Evolutionary conservation across 2,329 filamentous ascomycete genomes (phyloP), one percentile per base, ranked within the genome.

Genomic region (Nigrospora oryzae): DNA sequence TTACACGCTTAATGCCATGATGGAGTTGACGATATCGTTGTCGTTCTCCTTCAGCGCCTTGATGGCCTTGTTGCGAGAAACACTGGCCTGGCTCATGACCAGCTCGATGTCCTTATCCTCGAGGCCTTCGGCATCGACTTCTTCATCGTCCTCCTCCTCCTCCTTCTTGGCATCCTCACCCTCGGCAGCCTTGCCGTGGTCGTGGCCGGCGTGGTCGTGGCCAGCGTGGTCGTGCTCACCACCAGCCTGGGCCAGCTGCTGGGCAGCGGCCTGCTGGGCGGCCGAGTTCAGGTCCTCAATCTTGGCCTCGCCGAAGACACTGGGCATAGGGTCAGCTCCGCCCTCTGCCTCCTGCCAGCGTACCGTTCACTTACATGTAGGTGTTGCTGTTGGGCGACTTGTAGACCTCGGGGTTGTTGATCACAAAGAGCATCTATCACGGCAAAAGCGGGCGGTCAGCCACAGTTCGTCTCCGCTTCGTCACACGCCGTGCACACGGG

Each of bases 1-100:
- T 66, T 75, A 90, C 77, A 89, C 83, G 76, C 86, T 89, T 68
- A 98, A 75, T 58, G 91, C 90, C 93, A 98, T 98, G 75, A 98
- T 98, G 60, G 93, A 96, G 80, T 98, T 98, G 77, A 98, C 93
- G 74, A 98, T 98, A 67, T 98, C 93, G 64, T 97, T 96, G 74
- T 97, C 91, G 67, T 98, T 98, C 77, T 97, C 93, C 77, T 89
- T 90, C 65, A 98, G 79, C 46, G 94, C 93, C 76, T 97, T 98
- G 75, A 98, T 82, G 50, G 93, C 93, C 83, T 97, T 97, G 76
- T 95, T 96, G 69, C 93, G 82, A 59, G 89, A 95, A 61, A 98
- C 94, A 62, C 77, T 93, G 60, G 93, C 93, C 74, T 98, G 91
- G 59, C 87, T 89, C 89, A 97, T 96, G 69, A 98, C 93, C 48